Percentiles rank a stretch among this genome's conserved stretches.
Conservation (phyloP, 2,329 filamentous ascomycete genomes). For the Epicoccum sorghinum region DNA sequence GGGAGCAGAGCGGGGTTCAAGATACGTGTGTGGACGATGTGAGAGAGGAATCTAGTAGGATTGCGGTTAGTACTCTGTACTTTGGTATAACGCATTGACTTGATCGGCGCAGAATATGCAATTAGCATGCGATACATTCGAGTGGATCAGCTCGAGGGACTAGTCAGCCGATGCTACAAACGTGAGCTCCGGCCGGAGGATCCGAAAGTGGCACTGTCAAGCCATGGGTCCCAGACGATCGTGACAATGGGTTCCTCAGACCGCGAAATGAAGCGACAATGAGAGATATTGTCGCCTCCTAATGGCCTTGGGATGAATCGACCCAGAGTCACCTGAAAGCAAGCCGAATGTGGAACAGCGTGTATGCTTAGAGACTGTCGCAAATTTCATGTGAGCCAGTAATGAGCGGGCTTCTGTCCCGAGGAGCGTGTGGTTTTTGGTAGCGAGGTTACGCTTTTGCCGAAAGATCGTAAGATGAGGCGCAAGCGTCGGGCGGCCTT, state of each 20-base stretch:
- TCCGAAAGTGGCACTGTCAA: background rate
- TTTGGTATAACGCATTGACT: conserved; percentile 12
- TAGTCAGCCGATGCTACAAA: conserved; percentile 30
- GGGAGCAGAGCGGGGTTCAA: conserved; percentile 54
- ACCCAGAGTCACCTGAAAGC: background rate
- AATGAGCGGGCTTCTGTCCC: background rate
- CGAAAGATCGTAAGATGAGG: conserved; percentile 34
- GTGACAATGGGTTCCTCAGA: conserved; percentile 3
- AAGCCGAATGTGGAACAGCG: background rate
- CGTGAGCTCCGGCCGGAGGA: background rate
- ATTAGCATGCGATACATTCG: conserved; percentile 16
- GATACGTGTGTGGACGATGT: conserved; percentile 50
- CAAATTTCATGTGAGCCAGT: background rate
- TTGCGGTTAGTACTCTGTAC: conserved; percentile 36
- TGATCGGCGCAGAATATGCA: conserved; percentile 36
- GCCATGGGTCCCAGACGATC: background rate
- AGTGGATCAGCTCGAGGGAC: conserved; percentile 27
- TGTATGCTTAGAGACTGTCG: background rate
- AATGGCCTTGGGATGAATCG: background rate
- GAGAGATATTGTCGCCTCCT: background rate
- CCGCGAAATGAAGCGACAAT: conserved; percentile 28
- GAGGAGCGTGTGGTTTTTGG: background rate
- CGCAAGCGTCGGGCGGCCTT: conserved; percentile 25
- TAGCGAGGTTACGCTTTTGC: conserved; percentile 34
- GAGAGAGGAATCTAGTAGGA: conserved; percentile 52